These are phyloP conservation scores for Porcisia deanei DNA, from an alignment of 208 protist species.

Conservation along the genomic window DNA sequence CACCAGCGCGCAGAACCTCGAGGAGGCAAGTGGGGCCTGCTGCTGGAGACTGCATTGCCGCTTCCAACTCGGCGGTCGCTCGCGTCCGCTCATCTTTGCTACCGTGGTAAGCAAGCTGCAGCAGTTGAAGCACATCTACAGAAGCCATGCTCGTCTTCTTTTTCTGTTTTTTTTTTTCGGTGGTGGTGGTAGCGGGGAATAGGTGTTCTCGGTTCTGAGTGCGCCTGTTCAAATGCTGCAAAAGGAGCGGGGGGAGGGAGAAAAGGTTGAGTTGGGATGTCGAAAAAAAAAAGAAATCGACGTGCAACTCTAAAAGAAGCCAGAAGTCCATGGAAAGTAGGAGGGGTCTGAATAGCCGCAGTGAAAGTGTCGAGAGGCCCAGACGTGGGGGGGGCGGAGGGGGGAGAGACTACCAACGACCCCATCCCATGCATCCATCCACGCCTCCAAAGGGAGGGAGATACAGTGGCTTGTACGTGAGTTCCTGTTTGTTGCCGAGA, in stretches of 20 bases:
- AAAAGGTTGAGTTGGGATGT: too few relatives aligned
- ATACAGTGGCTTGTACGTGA: not conserved
- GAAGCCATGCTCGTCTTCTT: conserved; percentile 9
- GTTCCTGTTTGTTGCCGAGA: not conserved
- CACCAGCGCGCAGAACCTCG: conserved; percentile 59
- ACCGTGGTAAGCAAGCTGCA: conserved; percentile 79
- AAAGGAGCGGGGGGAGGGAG: not conserved
- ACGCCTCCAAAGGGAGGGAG: not conserved
- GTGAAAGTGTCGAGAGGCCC: too few relatives aligned
- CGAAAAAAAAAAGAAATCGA: too few relatives aligned
- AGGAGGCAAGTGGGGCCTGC: conserved; percentile 55
- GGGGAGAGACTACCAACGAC: not conserved
- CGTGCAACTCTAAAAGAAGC: too few relatives aligned
- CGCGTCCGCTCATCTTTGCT: conserved; percentile 67
- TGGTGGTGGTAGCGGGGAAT: too few relatives aligned
- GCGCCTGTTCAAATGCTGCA: not conserved
- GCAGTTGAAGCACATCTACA: conserved; percentile 65
- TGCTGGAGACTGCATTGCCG: conserved; percentile 37
- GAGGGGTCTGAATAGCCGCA: too few relatives aligned
- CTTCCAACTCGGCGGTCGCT: conserved; percentile 69
- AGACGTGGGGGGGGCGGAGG: not conserved
- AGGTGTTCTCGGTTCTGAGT: not conserved
- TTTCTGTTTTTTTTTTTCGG: not conserved
- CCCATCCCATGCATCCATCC: too few relatives aligned
- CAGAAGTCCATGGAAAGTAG: too few relatives aligned